phyloP scores from a whole-genome alignment of 805 yeast species.

The Ogataea pignaliae region DNA sequence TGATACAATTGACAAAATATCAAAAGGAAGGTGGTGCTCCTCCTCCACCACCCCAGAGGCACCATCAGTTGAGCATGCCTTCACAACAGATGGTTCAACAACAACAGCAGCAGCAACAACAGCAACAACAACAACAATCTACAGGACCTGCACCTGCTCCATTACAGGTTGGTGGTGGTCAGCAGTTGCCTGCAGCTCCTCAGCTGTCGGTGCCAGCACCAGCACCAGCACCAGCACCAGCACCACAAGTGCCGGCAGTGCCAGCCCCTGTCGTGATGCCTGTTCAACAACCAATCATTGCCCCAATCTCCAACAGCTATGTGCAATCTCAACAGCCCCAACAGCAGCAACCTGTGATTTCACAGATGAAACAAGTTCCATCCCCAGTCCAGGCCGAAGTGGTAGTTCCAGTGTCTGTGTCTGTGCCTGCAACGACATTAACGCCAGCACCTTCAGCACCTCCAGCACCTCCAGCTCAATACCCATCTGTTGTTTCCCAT shows the following conservation, averaged over 20 bases:
- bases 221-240: constrained; percentile 2
- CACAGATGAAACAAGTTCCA: not conserved
- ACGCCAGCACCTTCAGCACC: too few species aligned
- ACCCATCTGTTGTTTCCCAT: too few species aligned
- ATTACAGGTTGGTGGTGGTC: constrained; percentile 24
- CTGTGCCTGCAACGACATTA: too few species aligned
- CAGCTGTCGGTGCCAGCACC: constrained; percentile 19
- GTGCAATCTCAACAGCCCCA: not conserved
- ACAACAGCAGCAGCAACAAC: constrained; percentile 32
- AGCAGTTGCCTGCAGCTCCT: constrained; percentile 23
- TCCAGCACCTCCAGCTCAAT: too few species aligned
- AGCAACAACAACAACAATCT: constrained; percentile 27
- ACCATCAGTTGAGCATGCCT: constrained; percentile 43
- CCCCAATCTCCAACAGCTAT: constrained; percentile 1
- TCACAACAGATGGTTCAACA: constrained; percentile 35
- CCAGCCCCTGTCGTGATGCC: constrained; percentile 6
- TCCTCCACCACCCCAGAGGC: constrained; percentile 51
- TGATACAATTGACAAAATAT: constrained; percentile 75
- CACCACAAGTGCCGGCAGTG: constrained; percentile 6
- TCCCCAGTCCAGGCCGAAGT: constrained; percentile 6
- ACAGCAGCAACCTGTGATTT: not conserved
- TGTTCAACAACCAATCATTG: constrained; percentile 6
- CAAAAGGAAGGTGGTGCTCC: constrained; percentile 65
- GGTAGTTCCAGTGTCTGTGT: not conserved
- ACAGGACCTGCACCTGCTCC: constrained; percentile 28